Evolutionary conservation across 805 yeast species (phyloP), one percentile per base, ranked within the genome.

Genomic region (Kazachstania kunashirensis): DNA sequence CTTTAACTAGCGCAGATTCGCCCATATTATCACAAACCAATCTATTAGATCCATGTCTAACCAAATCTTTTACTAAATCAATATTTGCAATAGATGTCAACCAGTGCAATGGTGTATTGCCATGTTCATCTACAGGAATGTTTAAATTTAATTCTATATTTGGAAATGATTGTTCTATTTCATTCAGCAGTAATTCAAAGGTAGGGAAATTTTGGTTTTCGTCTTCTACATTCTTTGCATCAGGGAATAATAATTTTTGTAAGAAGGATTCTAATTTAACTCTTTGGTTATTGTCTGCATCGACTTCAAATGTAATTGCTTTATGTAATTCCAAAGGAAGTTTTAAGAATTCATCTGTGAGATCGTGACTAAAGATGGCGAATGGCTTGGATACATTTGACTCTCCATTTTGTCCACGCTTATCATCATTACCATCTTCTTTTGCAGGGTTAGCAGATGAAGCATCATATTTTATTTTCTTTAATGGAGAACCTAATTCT

Each of bases 61-160:
- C 79, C 12, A 84, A 67, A 27, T 77, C 77, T 30, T 66, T 73
- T 3, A 85, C 89, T 35, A 88, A 67, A 3, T 75, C 64, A 2
- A 79, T 61, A 40, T 84, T 75, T 0, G 94, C 97, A 56, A 92
- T 69, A 0, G 96, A 84, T 12, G 96, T 78, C 3, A 96, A 94
- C 94, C 97, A 84, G 59, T 92, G 99, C 39, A 92, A 67, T 0
- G 95, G 85, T 0, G 95, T 81, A 53, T 92, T 92, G 0, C 97
- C 96, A 40, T 80, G 75, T 48, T 84, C 94, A 59, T 94, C 99
- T 31, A 94, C 83, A 1, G 96, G 79, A 24, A 85, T 84, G 51
- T 85, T 92, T 34, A 88, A 67, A 41, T 75, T 71, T 25, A 84
- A 32, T 11, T 42, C 39, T 7, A 43, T 38, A 17, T 45, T 36